These are phyloP conservation scores for Fusarium marasasianum DNA, from an alignment of 2,329 filamentous ascomycete species.

Conservation along the genomic window DNA sequence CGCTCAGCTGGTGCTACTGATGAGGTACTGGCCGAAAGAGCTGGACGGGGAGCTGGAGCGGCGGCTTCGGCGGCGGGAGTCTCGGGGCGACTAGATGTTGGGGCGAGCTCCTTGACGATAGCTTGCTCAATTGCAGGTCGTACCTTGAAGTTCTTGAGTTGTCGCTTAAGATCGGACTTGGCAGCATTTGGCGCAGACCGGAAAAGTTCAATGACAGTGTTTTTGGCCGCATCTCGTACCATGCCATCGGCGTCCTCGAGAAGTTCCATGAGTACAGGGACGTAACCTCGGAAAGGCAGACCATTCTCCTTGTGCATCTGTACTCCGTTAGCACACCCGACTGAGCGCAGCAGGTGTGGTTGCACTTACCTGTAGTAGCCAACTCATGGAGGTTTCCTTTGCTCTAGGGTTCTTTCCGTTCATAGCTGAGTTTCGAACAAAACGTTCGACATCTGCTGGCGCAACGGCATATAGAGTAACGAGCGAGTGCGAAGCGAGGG, in stretches of 20 bases:
- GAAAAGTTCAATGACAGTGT: constrained; percentile 87
- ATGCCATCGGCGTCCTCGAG: constrained; percentile 90
- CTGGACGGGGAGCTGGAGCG: constrained; percentile 51
- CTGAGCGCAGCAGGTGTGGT: neutral
- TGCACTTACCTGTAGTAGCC: constrained; percentile 75
- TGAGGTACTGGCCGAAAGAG: constrained; percentile 62
- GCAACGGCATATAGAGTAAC: constrained; percentile 78
- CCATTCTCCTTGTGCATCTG: constrained; percentile 84
- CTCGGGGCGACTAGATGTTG: constrained; percentile 57
- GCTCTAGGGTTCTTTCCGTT: constrained; percentile 82
- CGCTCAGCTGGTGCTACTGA: constrained; percentile 58
- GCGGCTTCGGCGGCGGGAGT: constrained; percentile 49
- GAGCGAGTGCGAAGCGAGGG: constrained; percentile 78
- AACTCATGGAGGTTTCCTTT: constrained; percentile 86
- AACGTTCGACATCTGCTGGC: constrained; percentile 78
- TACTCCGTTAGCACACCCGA: constrained; percentile 16
- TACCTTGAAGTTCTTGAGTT: constrained; percentile 85
- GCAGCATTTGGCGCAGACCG: constrained; percentile 81
- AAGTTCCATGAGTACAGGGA: constrained; percentile 82
- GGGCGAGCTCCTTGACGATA: constrained; percentile 78
- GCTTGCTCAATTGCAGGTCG: constrained; percentile 85
- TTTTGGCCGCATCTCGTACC: constrained; percentile 86
- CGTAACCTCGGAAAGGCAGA: constrained; percentile 84
- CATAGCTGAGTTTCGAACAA: constrained; percentile 81
- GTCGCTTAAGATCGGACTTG: constrained; percentile 88